phyloP scores from a whole-genome alignment of 441 rosid genomes.

The Populus hybrid region DNA sequence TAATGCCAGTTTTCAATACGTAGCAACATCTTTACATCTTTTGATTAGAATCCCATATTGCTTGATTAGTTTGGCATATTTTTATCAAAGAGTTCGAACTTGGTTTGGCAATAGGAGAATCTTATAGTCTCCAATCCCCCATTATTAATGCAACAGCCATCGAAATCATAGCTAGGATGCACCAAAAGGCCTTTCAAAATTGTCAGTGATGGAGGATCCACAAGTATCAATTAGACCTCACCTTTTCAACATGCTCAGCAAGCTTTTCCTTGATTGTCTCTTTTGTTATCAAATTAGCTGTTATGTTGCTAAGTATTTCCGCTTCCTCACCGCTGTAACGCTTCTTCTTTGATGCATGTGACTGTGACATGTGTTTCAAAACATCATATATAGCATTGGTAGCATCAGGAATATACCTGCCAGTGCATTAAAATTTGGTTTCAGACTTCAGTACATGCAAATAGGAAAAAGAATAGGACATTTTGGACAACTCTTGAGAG shows the following conservation, averaged over 20 bases:
- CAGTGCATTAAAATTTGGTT: constrained; percentile 14
- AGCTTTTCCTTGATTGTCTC: constrained; percentile 71
- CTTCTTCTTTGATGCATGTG: constrained; percentile 55
- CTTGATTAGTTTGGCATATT: not conserved
- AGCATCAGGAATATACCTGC: constrained; percentile 91
- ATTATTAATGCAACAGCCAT: not conserved
- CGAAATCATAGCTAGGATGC: not conserved
- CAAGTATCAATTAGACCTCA: constrained; percentile 24
- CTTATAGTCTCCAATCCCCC: not conserved
- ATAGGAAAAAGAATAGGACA: not conserved
- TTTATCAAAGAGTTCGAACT: not conserved
- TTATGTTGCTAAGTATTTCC: constrained; percentile 55
- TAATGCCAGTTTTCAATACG: not conserved
- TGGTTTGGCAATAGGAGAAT: not conserved
- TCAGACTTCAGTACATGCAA: constrained; percentile 2
- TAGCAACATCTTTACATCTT: not conserved
- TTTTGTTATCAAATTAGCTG: constrained; percentile 56
- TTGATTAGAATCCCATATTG: not conserved
- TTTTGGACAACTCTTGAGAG: not conserved
- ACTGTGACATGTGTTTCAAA: constrained; percentile 65
- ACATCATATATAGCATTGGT: constrained; percentile 75
- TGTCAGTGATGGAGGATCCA: not conserved
- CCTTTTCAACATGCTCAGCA: constrained; percentile 89
- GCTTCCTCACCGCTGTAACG: constrained; percentile 51
- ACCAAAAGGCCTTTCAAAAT: not conserved